Evolutionary conservation across 2,329 filamentous ascomycete genomes (phyloP), one percentile per base, ranked within the genome.

Genomic region (Niveomyces coronatus): DNA sequence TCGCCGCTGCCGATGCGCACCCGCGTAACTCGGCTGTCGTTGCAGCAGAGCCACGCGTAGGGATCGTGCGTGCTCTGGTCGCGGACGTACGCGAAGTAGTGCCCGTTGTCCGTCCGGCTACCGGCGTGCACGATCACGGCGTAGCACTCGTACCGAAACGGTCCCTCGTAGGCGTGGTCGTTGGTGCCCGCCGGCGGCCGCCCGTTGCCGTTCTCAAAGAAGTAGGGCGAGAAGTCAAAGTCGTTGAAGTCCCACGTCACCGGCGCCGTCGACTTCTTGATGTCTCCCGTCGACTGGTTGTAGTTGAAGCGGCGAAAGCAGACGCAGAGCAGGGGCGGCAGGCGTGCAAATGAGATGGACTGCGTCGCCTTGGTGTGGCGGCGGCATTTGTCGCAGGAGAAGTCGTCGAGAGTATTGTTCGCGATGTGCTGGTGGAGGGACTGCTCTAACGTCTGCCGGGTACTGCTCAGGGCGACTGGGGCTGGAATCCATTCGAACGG

Each of bases 71-170:
- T 58, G 26, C 64, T 65, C 26, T 69, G 65, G 49, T 81, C 75
- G 31, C 74, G 73, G 44, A 83, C 74, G 41, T 82, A 77, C 4
- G 79, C 72, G 37, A 81, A 79, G 56, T 95, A 95, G 59, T 95
- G 88, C 0, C 88, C 88, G 35, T 74, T 75, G 26, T 75, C 73
- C 37, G 83, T 66, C 1, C 70, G 76, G 1, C 63, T 63, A 16
- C 88, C 88, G 4, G 74, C 60, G 56, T 95, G 88, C 44, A 83
- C 70, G 38, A 93, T 75, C 6, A 95, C 82, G 3, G 80, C 89
- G 54, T 94, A 95, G 37, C 84, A 80, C 53, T 94, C 82, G 57
- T 95, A 98, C 5, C 67, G 63, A 52, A 83, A 86, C 0, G 83
- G 80, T 1, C 59, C 61, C 3, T 51, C 48, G 41, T 71, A 68